A percentile compares a stretch with the other conserved stretches of the same genome.
phyloP scores from a whole-genome alignment of 1,139 yeast species.

The Yamadazyma epiphylla region DNA sequence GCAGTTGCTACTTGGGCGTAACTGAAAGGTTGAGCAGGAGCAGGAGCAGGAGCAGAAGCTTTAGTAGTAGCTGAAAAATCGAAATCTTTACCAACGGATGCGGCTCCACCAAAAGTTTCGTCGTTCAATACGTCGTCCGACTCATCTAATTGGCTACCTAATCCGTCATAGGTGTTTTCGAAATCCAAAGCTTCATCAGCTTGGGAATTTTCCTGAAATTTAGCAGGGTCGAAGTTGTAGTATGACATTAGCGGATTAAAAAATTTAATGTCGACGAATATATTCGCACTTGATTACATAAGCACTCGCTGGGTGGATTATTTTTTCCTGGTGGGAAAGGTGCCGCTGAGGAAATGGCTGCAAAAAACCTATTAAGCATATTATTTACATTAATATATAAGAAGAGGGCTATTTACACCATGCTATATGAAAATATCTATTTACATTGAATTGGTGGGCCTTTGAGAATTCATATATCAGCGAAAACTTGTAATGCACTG shows the following conservation, averaged over 20 bases:
- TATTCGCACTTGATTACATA: too few species aligned
- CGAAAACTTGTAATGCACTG: conserved; percentile 70
- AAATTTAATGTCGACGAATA: conserved; percentile 8
- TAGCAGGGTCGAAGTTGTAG: conserved; percentile 50
- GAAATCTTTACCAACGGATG: conserved; percentile 64
- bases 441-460: too few species aligned
- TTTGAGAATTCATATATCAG: too few species aligned
- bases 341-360: too few species aligned
- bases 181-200: conserved; percentile 52
- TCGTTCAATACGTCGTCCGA: conserved; percentile 80
- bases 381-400: too few species aligned
- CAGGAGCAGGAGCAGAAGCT: conserved; percentile 13
- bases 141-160: conserved; percentile 65
- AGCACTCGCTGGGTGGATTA: too few species aligned
- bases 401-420: too few species aligned
- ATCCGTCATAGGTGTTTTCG: conserved; percentile 81
- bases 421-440: too few species aligned
- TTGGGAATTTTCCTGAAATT: too few species aligned
- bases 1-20: conserved; percentile 57
- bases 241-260: conserved; percentile 42
- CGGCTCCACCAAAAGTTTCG: conserved; percentile 78
- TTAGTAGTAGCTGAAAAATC: conserved; percentile 50
- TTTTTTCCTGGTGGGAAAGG: too few species aligned
- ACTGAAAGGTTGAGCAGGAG: conserved; percentile 36
- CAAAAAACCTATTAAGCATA: too few species aligned